These are phyloP conservation scores for Gymnopilus dilepis DNA, from an alignment of 768 basidiomycete genomes.

Conservation along the genomic window DNA sequence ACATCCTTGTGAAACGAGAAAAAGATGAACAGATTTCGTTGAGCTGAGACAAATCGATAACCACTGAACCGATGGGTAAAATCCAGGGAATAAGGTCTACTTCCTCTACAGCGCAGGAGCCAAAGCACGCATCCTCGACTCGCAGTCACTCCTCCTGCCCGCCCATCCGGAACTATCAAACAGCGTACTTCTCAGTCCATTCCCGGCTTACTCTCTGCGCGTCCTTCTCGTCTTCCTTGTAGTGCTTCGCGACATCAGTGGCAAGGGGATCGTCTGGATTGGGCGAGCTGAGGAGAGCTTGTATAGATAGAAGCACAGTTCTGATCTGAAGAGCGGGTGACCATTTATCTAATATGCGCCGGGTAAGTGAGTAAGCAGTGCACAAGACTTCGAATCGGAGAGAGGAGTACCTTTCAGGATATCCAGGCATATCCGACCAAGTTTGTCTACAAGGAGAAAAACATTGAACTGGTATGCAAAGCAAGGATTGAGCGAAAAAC, in stretches of 20 bases:
- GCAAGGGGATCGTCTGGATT: slow-evolving; percentile 97
- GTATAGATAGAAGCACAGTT: slow-evolving; percentile 94
- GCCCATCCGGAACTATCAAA: slow-evolving; percentile 5
- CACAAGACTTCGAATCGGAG: background rate
- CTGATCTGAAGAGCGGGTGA: slow-evolving; percentile 98
- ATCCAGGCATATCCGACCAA: slow-evolving; percentile 97
- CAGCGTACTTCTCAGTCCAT: slow-evolving; percentile 95
- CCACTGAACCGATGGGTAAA: background rate
- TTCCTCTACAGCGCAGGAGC: background rate
- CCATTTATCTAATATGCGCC: slow-evolving; percentile 83
- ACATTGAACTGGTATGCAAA: slow-evolving; percentile 2
- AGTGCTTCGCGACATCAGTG: slow-evolving; percentile 96
- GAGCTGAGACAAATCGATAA: background rate
- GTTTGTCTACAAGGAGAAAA: slow-evolving; percentile 71
- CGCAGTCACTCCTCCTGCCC: background rate
- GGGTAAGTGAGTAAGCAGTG: slow-evolving; percentile 8
- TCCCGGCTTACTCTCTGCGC: slow-evolving; percentile 92
- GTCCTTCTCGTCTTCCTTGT: slow-evolving; percentile 96
- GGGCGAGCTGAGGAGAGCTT: slow-evolving; percentile 94
- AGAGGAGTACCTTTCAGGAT: slow-evolving; percentile 83
- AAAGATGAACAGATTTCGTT: background rate
- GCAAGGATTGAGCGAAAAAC: slow-evolving; percentile 29
- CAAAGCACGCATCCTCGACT: background rate
- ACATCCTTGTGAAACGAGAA: background rate
- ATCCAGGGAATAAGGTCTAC: slow-evolving; percentile 4